Evolutionary conservation across 129 eudicot genomes (phyloP).

Genomic region (sunflower (Helianthus annuus)): HanXRQr2.0-SUNRISE NC_035447.2:45426645-45427144

Average conservation of each 20-base stretch:
- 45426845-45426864: constrained; percentile 23
- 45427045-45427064: constrained; percentile 19
- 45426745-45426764: too few species aligned
- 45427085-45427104: constrained; percentile 16
- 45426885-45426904: constrained; percentile 30
- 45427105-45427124: not conserved
- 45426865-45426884: constrained; percentile 16
- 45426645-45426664: too few species aligned
- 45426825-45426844: constrained; percentile 10
- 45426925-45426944: not conserved
- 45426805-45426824: not conserved
- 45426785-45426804: too few species aligned
- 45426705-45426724: too few species aligned
- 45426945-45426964: not conserved
- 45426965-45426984: constrained; percentile 10
- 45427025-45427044: constrained; percentile 15
- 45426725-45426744: too few species aligned
- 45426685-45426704: too few species aligned
- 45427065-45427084: constrained; percentile 31
- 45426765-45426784: too few species aligned
- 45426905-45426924: constrained; percentile 4
- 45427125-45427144: too few species aligned
- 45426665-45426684: too few species aligned
- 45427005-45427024: not conserved
- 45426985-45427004: not conserved